Percentiles rank a stretch among this genome's conserved stretches.
Conservation (phyloP, 352 stramenopile genomes). For the Lagenidium giganteum region DNA sequence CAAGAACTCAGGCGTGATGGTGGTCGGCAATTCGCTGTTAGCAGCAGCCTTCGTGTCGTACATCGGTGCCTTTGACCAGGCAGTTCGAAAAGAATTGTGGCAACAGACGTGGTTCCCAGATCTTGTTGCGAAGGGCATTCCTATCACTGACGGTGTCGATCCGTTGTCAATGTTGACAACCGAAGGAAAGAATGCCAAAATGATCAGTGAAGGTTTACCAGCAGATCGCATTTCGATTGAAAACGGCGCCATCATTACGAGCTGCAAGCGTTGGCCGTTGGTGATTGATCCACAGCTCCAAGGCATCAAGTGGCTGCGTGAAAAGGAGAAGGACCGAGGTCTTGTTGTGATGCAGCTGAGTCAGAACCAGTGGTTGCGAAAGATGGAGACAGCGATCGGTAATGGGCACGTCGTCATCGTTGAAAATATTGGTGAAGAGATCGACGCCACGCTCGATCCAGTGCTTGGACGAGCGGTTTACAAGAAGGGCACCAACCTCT, state of each 20-base stretch:
- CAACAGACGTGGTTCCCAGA: slow-evolving; percentile 79
- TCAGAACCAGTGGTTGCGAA: slow-evolving; percentile 93
- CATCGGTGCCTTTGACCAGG: slow-evolving; percentile 94
- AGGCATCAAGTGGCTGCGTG: slow-evolving; percentile 97
- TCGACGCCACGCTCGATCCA: slow-evolving; percentile 94
- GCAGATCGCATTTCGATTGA: slow-evolving; percentile 96
- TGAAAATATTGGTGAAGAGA: slow-evolving; percentile 95
- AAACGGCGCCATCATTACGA: slow-evolving; percentile 95
- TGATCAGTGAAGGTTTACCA: slow-evolving; percentile 94
- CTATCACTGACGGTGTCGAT: slow-evolving; percentile 91
- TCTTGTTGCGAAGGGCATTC: slow-evolving; percentile 83
- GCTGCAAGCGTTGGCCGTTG: slow-evolving; percentile 95
- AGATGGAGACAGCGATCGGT: slow-evolving; percentile 91
- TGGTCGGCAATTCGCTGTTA: slow-evolving; percentile 94
- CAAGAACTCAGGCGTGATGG: slow-evolving; percentile 88
- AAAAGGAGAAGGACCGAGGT: slow-evolving; percentile 89
- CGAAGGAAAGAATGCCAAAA: slow-evolving; percentile 94
- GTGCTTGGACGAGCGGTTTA: slow-evolving; percentile 94
- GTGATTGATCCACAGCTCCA: slow-evolving; percentile 97
- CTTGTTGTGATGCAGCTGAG: slow-evolving; percentile 91
- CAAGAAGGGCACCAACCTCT: slow-evolving; percentile 92
- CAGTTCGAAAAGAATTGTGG: slow-evolving; percentile 76
- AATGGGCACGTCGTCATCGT: slow-evolving; percentile 94
- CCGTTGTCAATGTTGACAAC: slow-evolving; percentile 94
- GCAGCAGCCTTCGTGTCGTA: slow-evolving; percentile 97